Percentiles rank a stretch among this genome's conserved stretches.
These are phyloP conservation scores for Pestalotiopsis sp. DNA, from an alignment of 2,329 filamentous ascomycete species.

Conservation along the genomic window DNA sequence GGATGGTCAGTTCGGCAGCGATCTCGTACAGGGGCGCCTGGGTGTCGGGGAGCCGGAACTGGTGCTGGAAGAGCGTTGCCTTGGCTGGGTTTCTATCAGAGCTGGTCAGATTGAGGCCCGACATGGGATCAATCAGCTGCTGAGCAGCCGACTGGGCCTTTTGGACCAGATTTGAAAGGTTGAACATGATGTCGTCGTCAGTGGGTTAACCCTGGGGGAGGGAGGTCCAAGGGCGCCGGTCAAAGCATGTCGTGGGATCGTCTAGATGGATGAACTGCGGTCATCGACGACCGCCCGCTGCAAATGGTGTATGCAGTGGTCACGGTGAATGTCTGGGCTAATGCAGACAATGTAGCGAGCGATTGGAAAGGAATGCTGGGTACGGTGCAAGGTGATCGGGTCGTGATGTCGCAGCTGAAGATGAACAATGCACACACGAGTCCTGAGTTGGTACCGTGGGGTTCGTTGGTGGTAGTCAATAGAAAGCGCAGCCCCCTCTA, in stretches of 20 bases:
- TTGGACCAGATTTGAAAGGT: constrained; percentile 80
- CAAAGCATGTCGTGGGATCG: constrained; percentile 11
- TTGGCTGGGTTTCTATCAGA: constrained; percentile 86
- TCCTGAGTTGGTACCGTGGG: background rate
- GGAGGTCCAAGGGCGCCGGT: constrained; percentile 21
- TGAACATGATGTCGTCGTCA: constrained; percentile 51
- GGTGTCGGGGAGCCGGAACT: constrained; percentile 91
- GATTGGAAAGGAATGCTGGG: background rate
- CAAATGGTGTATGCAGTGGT: background rate
- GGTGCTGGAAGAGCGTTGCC: constrained; percentile 87
- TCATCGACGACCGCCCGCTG: constrained; percentile 1
- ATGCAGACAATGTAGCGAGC: background rate
- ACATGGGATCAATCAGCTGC: constrained; percentile 88
- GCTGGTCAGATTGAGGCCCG: constrained; percentile 71
- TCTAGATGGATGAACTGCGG: constrained; percentile 4
- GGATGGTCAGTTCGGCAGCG: constrained; percentile 90
- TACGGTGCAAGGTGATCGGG: background rate
- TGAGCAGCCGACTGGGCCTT: constrained; percentile 73
- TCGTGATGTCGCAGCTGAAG: constrained; percentile 2
- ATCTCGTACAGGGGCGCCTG: constrained; percentile 97
- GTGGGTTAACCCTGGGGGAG: constrained; percentile 25
- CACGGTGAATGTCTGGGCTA: background rate
- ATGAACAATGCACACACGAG: constrained; percentile 1
- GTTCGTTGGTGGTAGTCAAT: background rate
- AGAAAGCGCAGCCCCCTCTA: background rate